Evolutionary conservation across 2,329 filamentous ascomycete species (phyloP).

Genomic region (Beauveria varroae): DNA sequence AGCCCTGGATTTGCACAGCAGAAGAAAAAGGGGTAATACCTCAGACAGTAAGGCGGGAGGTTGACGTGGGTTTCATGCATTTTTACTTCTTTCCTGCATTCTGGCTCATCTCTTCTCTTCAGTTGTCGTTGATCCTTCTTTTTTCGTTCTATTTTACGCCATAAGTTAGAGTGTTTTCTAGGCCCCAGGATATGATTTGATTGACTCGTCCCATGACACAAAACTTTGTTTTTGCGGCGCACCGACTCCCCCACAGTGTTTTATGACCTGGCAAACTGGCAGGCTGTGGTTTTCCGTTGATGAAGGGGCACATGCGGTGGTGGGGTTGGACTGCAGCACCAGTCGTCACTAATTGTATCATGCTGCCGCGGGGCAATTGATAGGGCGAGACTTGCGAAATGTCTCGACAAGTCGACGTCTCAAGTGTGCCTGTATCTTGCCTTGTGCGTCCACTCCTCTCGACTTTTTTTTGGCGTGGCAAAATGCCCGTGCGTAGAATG

Average conservation of each 20-base stretch:
- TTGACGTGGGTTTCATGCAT: no score
- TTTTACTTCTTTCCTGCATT: not conserved
- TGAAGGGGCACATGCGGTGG: conserved; percentile 3
- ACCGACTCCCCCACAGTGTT: conserved; percentile 8
- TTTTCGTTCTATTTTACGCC: not conserved
- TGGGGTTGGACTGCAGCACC: not conserved
- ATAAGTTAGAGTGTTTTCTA: not conserved
- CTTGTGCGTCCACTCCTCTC: conserved; percentile 1
- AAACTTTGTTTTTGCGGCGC: conserved; percentile 7
- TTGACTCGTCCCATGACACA: conserved; percentile 5
- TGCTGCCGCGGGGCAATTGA: not conserved
- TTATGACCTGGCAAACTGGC: not conserved
- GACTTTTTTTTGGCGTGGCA: not conserved
- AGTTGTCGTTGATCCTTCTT: not conserved
- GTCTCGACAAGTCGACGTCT: not conserved
- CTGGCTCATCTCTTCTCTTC: not conserved
- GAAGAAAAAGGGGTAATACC: no score
- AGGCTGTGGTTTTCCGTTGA: not conserved
- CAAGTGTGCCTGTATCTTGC: not conserved
- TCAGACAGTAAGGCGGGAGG: no score
- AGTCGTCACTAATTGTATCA: not conserved
- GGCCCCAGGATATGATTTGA: not conserved
- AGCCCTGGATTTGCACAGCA: no score
- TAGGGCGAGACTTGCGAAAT: not conserved
- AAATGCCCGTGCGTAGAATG: not conserved